Base-by-base conservation (phyloP, 106 monocot genomes). In the Amphibolis antarctica region DNA sequence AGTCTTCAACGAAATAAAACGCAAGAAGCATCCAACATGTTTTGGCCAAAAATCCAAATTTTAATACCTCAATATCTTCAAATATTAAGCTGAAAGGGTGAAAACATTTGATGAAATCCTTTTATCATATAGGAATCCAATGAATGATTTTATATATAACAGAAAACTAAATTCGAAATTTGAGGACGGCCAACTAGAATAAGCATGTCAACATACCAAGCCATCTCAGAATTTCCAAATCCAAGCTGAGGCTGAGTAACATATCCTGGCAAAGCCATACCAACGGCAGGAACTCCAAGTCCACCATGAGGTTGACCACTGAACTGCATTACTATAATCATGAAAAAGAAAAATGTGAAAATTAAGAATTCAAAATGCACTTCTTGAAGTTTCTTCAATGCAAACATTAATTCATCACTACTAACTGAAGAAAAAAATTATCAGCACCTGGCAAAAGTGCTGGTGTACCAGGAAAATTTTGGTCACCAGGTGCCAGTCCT, bases 181-280 rank as follows among this genome's bases (percentile, higher is more conserved):
- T 49, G 11, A n/a, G 48, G 48, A 49, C 4, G 36, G 7, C 7
- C n/a, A 49, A 13, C n/a, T 49, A 49, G 26, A 57, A 56, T 14
- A 57, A 27, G 1, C 0, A 36, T 36, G 36, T 36, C 4, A 50
- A 53, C 54, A 64, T 98, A 98, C 98, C 98, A 98, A 26, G 91
- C 75, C 94, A 89, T 89, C 74, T 94, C 98, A 46, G 90, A 85
- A 81, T 83, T 87, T 49, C 83, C 82, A 75, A 86, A 81, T 66
- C 96, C 90, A 67, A 76, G 76, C 66, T 82, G 86, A 14, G 81
- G 76, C 62, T 87, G 86, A 12, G 87, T 78, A 27, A 99, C 91
- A 73, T 91, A 99, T 77, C 98, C 98, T 57, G 90, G 98, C 43
- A 99, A 59, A 15, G 87, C 87, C 98, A 99, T 87, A 49, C 98